Conservation (phyloP, 2,329 filamentous ascomycete species). For the Penicillium sp. region DNA sequence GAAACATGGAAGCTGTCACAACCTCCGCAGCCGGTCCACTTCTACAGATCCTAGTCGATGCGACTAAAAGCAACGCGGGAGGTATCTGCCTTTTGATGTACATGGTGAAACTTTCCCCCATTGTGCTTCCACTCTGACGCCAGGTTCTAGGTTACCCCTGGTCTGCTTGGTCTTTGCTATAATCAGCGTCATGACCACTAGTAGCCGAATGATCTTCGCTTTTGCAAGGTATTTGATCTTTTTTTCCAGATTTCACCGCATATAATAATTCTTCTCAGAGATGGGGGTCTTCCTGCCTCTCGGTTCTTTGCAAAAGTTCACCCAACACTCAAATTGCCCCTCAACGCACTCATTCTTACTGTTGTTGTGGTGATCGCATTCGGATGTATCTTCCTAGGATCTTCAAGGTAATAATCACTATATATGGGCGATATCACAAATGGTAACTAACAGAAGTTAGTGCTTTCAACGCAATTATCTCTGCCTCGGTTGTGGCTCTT, state of each 20-base stretch:
- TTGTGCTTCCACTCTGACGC: slow-evolving; percentile 7
- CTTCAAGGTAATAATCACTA: slow-evolving; percentile 37
- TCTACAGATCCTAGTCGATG: slow-evolving; percentile 62
- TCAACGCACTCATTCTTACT: slow-evolving; percentile 65
- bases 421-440: no score
- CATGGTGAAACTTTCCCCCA: background rate
- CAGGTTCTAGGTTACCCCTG: slow-evolving; percentile 28
- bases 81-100: slow-evolving; percentile 63
- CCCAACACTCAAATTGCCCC: slow-evolving; percentile 58
- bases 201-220: slow-evolving; percentile 38
- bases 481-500: slow-evolving; percentile 69
- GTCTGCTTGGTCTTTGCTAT: slow-evolving; percentile 36
- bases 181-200: slow-evolving; percentile 37
- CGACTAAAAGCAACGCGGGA: slow-evolving; percentile 61
- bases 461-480: slow-evolving; percentile 70
- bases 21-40: slow-evolving; percentile 57
- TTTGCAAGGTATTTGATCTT: slow-evolving; percentile 30
- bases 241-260: background rate
- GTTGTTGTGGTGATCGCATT: slow-evolving; percentile 64
- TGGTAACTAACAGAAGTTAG: slow-evolving; percentile 32
- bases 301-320: slow-evolving; percentile 62
- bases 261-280: slow-evolving; percentile 38
- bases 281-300: slow-evolving; percentile 65
- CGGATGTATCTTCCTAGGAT: slow-evolving; percentile 68
- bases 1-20: slow-evolving; percentile 57